Evolutionary conservation across 805 yeast genomes (phyloP).

Genomic region (Pichia ethanolica): DNA sequence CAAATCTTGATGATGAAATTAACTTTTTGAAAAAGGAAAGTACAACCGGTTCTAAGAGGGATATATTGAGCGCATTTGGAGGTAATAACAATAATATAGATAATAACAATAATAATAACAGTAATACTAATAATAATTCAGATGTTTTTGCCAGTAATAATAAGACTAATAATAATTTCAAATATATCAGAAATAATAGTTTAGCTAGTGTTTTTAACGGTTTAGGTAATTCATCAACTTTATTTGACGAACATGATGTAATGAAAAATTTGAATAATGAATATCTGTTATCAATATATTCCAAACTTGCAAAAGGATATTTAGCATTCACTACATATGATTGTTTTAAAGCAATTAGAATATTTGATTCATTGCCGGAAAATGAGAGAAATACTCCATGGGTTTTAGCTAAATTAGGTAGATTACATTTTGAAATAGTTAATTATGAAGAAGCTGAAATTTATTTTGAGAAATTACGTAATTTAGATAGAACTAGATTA

Average conservation of each 20-base stretch:
- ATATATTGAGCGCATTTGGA: constrained; percentile 4
- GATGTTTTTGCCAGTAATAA: background rate
- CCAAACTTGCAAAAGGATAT: constrained; percentile 51
- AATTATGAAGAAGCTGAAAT: constrained; percentile 71
- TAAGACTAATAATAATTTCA: background rate
- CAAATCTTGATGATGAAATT: background rate
- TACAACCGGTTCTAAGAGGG: background rate
- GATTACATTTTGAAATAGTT: constrained; percentile 79
- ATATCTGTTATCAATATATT: constrained; percentile 40
- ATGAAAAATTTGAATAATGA: constrained; percentile 24
- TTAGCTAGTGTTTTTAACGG: constrained; percentile 12
- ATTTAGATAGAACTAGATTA: constrained; percentile 66
- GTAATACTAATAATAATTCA: background rate
- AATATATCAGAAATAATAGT: constrained; percentile 12
- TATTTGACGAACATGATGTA: constrained; percentile 3
- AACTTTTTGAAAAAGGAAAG: background rate
- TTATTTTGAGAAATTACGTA: constrained; percentile 55
- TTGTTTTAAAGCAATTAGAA: constrained; percentile 70
- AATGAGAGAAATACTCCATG: constrained; percentile 68
- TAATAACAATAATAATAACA: background rate
- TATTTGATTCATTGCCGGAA: constrained; percentile 57
- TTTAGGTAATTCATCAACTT: background rate
- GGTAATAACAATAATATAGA: background rate
- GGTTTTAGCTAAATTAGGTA: constrained; percentile 74
- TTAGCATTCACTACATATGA: constrained; percentile 60